Evolutionary conservation across 805 yeast species (phyloP).

Genomic region (Hanseniaspora valbyensis): DNA sequence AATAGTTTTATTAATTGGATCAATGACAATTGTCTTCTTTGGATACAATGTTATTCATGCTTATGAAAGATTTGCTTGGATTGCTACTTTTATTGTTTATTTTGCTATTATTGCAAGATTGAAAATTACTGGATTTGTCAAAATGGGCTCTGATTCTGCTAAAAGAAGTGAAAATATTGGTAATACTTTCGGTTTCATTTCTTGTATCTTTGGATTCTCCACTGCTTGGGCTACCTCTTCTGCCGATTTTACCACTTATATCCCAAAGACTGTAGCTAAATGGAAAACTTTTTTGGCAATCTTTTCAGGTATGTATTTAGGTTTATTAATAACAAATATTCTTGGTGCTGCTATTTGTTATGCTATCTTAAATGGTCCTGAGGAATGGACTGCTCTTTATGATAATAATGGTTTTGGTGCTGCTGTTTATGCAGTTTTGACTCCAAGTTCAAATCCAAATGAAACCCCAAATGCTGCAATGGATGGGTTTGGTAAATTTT

Average conservation of each 20-base stretch:
- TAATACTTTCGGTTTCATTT: conserved; percentile 70
- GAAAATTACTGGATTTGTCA: conserved; percentile 54
- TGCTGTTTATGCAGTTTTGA: conserved; percentile 63
- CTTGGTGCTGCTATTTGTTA: conserved; percentile 82
- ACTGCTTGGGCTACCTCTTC: conserved; percentile 95
- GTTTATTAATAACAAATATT: conserved; percentile 59
- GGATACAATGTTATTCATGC: conserved; percentile 75
- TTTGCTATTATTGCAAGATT: conserved; percentile 70
- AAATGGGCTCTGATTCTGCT: conserved; percentile 36
- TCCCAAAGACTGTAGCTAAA: conserved; percentile 52
- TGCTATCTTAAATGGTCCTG: conserved; percentile 41
- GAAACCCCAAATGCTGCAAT: conserved; percentile 44
- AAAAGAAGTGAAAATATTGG: conserved; percentile 63
- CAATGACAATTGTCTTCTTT: conserved; percentile 64
- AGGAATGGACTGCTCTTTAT: conserved; percentile 41
- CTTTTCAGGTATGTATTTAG: conserved; percentile 46
- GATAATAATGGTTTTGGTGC: conserved; percentile 62
- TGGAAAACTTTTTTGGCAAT: conserved; percentile 53
- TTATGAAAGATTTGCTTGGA: conserved; percentile 81
- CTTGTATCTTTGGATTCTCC: conserved; percentile 75
- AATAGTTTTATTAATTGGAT: conserved; percentile 53
- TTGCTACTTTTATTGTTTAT: conserved; percentile 65
- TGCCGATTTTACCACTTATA: conserved; percentile 82
- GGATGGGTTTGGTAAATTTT: conserved; percentile 82
- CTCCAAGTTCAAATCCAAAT: conserved; percentile 44